Base-by-base conservation (phyloP, 805 yeast species). In the Hanseniaspora singularis region DNA sequence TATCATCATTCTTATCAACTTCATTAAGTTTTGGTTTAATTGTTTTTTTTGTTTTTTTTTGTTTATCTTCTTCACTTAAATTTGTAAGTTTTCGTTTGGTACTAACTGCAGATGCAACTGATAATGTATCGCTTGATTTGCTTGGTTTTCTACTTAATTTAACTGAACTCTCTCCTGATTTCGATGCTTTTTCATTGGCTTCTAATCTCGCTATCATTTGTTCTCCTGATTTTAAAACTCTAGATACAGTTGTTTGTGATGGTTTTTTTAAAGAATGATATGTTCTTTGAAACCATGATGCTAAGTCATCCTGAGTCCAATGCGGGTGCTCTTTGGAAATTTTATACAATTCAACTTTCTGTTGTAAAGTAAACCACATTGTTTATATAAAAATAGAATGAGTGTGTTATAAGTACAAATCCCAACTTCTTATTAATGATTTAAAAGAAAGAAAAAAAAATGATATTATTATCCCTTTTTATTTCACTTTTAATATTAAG, bases 321-420 rank as follows among this genome's bases (percentile, higher is more conserved):
- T 70, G 70, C 1, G 82, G 82, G 50, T 75, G 72, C n/a, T 79
- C 66, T 58, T 77, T 82, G 5, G 81, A 74, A 69, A 77, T 75
- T 34, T 77, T 70, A 53, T 82, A 78, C 46, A 78, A 75, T 52
- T 77, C 81, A 38, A 77, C 77, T 59, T 78, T 74, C 53, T 78
- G 82, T 56, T 72, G 72, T 51, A 74, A 70, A 5, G 76, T 72
- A 54, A 71, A 74, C 12, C 79, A 79, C 79, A 75, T 73, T 37
- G 7, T 33, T 32, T 11, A 14, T 7, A 24, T 24, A 10, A 10
- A 24, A 24, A 15, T 32, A 32, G 16, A 9, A n/a, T 7, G 19
- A 32, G 16, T 32, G n/a, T n/a, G n/a, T n/a, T n/a, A n/a, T n/a
- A n/a, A n/a, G n/a, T n/a, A n/a, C n/a, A n/a, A n/a, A n/a, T n/a